A percentile compares a stretch with the other conserved stretches of the same genome.
phyloP scores from a whole-genome alignment of 1,284 basidiomycete species.

The Pseudozyma thailandica region DNA sequence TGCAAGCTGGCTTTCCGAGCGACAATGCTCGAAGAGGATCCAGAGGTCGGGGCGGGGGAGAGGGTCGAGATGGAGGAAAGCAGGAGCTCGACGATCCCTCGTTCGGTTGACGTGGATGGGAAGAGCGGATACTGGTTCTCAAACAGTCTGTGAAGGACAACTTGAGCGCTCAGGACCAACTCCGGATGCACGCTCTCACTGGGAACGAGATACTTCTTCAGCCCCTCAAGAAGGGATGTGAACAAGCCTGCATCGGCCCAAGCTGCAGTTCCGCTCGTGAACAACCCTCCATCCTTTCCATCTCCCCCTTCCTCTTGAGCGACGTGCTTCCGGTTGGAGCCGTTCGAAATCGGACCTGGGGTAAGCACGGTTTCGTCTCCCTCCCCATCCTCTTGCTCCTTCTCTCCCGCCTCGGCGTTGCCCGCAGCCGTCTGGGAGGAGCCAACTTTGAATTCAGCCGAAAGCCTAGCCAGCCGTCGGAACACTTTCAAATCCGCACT shows the following conservation, averaged over 20 bases:
- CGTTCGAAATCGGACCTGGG: conserved; percentile 17
- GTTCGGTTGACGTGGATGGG: conserved; percentile 16
- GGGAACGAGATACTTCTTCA: conserved; percentile 19
- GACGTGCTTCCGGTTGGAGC: not conserved
- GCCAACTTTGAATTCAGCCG: conserved; percentile 44
- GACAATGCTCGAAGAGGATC: not conserved
- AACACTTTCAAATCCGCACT: conserved; percentile 44
- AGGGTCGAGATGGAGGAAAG: conserved; percentile 1
- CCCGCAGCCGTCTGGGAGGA: not conserved
- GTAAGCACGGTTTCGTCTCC: conserved; percentile 27
- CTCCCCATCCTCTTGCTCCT: conserved; percentile 7
- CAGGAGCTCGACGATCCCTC: conserved; percentile 25
- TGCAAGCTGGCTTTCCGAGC: conserved; percentile 36
- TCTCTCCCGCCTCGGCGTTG: not conserved
- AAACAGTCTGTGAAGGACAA: conserved; percentile 47
- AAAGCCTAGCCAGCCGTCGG: conserved; percentile 37
- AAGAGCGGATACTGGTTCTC: conserved; percentile 54
- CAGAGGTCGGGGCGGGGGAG: not conserved
- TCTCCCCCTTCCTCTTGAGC: not conserved
- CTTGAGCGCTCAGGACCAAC: conserved; percentile 39
- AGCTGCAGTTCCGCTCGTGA: conserved; percentile 9
- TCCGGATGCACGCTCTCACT: conserved; percentile 6
- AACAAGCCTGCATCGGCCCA: conserved; percentile 49
- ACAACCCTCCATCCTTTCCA: not conserved
- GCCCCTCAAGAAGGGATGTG: conserved; percentile 8